Base-by-base conservation (phyloP, 2,329 filamentous ascomycete genomes). In the Colletotrichum cordylinicola region DNA sequence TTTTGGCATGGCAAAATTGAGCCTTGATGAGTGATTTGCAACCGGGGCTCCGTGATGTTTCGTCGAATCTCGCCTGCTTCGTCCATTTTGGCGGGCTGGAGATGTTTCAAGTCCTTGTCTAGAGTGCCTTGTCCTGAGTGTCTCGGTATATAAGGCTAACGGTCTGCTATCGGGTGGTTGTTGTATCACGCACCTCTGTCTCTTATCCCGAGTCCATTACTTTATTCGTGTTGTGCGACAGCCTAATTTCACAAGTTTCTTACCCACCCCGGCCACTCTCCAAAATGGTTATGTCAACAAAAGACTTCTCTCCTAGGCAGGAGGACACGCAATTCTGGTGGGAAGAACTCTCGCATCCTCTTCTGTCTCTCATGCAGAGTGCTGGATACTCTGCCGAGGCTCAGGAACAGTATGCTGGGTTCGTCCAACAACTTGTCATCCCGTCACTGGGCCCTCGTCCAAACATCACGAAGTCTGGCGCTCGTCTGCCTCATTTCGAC, bases 291-390 rank as follows among this genome's bases (percentile, higher is more conserved):
- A 56, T 39, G 9, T 55, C 68, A 62, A 72, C 62, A 4, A 31
- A 33, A 7, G 68, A 55, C 24, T 55, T 31, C 31, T 16, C n/a
- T n/a, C 62, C 29, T 12, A 52, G 31, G 7, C 52, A 67, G 15
- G 68, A 72, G 0, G 61, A 72, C 29, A 27, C 18, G 4, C 27
- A 18, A 24, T 75, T 75, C 62, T 75, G 68, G 72, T 43, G 55
- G 37, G 39, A 62, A 6, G 72, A 72, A 16, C 24, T 75, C 18
- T 67, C 68, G 10, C 72, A 72, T 24, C 16, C 72, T 43, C 68
- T 75, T 16, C 61, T 72, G 10, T 72, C 68, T 33, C 68, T 72
- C 13, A 75, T 75, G 72, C 68, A 72, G 68, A 75, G 72, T 75
- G 68, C 72, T 8, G 68, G 68, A 7, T 75, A 75, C 68, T 75